Base-by-base conservation (phyloP, 1,284 basidiomycete genomes). In the Leccinum fallax region DNA sequence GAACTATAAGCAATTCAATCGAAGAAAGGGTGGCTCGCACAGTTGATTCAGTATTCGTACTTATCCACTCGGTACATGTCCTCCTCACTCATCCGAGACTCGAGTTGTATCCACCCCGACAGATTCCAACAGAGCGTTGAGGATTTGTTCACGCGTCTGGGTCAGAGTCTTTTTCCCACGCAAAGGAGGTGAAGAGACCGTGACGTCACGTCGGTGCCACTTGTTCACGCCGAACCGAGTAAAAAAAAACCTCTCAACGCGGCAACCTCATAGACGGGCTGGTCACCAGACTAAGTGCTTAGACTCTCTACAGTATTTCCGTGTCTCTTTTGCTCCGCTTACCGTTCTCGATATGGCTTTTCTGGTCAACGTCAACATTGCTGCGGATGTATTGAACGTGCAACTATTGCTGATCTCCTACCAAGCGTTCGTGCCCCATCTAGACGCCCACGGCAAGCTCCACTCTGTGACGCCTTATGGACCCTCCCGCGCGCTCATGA, bases 391-490 rank as follows among this genome's bases (percentile, higher is more conserved):
- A 34, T 34, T 34, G 32, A 34, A 5, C 32, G 5, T 34, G 32
- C 32, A 34, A 34, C 11, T 34, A 34, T 34, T 10, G 10, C 32
- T 11, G 32, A 32, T 32, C 32, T 34, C 32, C 32, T 13, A 5
- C 11, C 32, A 34, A 34, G 32, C 32, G 5, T 34, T 34, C 30
- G 10, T 1, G 10, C 30, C 30, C 24, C 24, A 32, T 32, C 30
- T 32, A 32, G 2, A 28, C 28, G 2, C 8, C 28, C 28, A 28
- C 28, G 28, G 2, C 1, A 32, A 49, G 9, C 46, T 78, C 13
- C 24, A 57, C 19, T 75, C 78, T 28, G 1, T 55, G 65, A 73
- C 1, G 72, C 79, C 56, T 66, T 68, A 16, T 40, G 16, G n/a
- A 65, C 63, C 3, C 66, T 43, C 58, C 2, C 57, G 0, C 5